phyloP scores from a whole-genome alignment of 768 basidiomycete genomes.

The Amanita rubescens region DNA sequence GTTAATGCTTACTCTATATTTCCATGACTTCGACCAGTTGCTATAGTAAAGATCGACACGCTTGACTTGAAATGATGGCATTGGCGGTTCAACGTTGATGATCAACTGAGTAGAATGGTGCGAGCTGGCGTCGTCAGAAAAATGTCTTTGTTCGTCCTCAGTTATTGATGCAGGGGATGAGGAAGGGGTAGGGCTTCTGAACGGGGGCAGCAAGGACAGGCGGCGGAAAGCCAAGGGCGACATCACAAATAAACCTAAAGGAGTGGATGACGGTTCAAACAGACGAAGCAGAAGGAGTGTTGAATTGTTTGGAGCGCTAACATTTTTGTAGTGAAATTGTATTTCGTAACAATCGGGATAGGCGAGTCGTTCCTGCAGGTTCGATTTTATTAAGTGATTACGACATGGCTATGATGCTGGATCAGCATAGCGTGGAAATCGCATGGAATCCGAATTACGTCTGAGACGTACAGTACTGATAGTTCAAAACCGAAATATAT shows the following conservation, averaged over 20 bases:
- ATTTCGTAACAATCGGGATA: background rate
- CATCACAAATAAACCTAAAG: background rate
- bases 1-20: slow-evolving; percentile 35
- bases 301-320: background rate
- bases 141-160: background rate
- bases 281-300: background rate
- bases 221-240: background rate
- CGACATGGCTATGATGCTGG: background rate
- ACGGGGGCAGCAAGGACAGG: background rate
- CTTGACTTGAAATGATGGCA: slow-evolving; percentile 49
- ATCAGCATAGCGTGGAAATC: too few species aligned
- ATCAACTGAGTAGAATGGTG: slow-evolving; percentile 21
- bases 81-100: slow-evolving; percentile 25
- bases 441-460: too few species aligned
- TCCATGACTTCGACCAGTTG: slow-evolving; percentile 49
- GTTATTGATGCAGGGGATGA: background rate
- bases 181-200: background rate
- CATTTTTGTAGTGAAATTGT: background rate
- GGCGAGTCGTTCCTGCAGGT: background rate
- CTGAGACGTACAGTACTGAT: too few species aligned
- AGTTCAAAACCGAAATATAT: too few species aligned
- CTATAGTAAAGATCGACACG: slow-evolving; percentile 55
- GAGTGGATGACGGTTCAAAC: background rate
- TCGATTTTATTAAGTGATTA: background rate
- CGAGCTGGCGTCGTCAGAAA: slow-evolving; percentile 1